Evolutionary conservation across 805 yeast species (phyloP), one percentile per base, ranked within the genome.

Genomic region (Myxozyma sirexii): DNA sequence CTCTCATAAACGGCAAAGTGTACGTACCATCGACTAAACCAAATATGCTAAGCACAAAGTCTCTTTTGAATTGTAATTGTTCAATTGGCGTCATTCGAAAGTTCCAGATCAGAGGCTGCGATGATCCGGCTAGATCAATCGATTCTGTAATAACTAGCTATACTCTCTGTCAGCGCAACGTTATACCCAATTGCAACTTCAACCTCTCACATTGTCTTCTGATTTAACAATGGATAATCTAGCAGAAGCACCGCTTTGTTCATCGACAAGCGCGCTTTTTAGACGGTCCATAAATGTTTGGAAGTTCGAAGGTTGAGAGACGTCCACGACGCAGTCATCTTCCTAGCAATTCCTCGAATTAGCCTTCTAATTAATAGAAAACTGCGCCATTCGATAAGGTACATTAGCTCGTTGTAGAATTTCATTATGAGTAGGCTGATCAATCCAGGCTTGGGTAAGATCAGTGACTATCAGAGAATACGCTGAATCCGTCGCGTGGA

Each of bases 391-490:
- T n/a, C 37, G 33, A 23, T 23, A 48, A 26, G 24, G 6, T 31
- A 31, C 24, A n/a, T 35, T 49, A 49, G 64, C 65, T 13, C 64
- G 57, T 5, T 21, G 23, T 6, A 41, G 23, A 5, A 62, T 55
- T 8, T 51, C 56, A 4, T 33, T 41, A 39, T 29, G 31, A 12
- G 48, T 31, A 3, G 47, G 54, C 19, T 33, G 7, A 35, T 62
- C 66, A 33, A 42, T 27, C 64, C 65, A 62, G 15, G 45, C n/a
- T 13, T 29, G 43, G 12, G 39, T 29, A 24, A 62, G 56, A 51
- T 62, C 66, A 39, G 66, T 60, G 19, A 62, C 60, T 7, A 23
- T 38, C 6, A 61, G 51, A 7, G 57, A 42, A 37, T 61, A 61
- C 12, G 50, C 26, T n/a, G 41, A 7, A 23, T 31, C 44, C 2